These are phyloP conservation scores for Vitis labrusca DNA, from an alignment of 164 flowering plant genomes.

Conservation along the genomic window DNA sequence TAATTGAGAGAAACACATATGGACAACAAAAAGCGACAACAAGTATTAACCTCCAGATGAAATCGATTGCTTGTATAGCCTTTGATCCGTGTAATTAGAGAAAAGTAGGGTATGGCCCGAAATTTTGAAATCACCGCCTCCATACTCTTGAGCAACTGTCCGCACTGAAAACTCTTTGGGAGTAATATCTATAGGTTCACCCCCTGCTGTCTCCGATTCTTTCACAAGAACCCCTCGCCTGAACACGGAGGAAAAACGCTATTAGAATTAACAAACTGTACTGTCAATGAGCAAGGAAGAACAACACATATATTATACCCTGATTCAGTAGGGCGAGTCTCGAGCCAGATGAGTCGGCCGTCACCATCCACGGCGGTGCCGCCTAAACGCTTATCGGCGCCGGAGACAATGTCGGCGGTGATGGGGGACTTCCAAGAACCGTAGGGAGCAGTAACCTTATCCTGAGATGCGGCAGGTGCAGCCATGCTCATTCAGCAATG, in stretches of 20 bases:
- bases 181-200: constrained; percentile 62
- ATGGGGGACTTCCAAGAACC: constrained; percentile 97
- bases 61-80: constrained; percentile 76
- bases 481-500: constrained; percentile 27
- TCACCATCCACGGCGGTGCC: constrained; percentile 60
- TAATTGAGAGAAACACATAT: no score
- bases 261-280: neutral
- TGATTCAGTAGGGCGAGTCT: constrained; percentile 75
- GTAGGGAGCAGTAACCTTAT: constrained; percentile 64
- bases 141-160: constrained; percentile 83
- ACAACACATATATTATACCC: constrained; percentile 43
- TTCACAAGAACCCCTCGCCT: constrained; percentile 80
- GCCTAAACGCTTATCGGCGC: constrained; percentile 72
- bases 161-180: constrained; percentile 77
- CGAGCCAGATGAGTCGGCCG: constrained; percentile 81
- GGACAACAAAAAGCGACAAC: no score
- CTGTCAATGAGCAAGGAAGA: no score
- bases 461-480: constrained; percentile 16
- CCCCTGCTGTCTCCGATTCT: constrained; percentile 54
- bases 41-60: constrained; percentile 39
- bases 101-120: constrained; percentile 63
- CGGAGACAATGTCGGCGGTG: constrained; percentile 82
- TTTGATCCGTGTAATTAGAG: constrained; percentile 88
- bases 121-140: constrained; percentile 82
- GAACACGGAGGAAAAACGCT: neutral